phyloP scores from a whole-genome alignment of 2,329 filamentous ascomycete genomes.

The Cyclaneusma minus region DNA sequence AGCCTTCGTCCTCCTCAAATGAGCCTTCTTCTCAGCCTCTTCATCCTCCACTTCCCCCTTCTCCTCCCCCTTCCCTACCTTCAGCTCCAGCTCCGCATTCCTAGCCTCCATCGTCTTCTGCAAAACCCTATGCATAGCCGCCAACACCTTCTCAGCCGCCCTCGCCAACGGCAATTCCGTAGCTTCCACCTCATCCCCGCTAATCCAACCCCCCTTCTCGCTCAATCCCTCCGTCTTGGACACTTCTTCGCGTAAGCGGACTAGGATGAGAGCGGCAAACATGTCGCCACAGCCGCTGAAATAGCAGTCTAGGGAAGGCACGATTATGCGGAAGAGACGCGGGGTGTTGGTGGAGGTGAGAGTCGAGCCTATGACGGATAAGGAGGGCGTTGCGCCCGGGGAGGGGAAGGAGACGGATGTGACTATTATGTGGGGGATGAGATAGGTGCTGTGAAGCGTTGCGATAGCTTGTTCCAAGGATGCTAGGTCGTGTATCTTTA shows the following conservation, averaged over 20 bases:
- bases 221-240: constrained; percentile 30
- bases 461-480: constrained; percentile 62
- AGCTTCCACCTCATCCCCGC: constrained; percentile 52
- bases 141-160: constrained; percentile 74
- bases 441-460: constrained; percentile 59
- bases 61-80: constrained; percentile 26
- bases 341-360: constrained; percentile 47
- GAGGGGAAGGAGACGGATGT: constrained; percentile 66
- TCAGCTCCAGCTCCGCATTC: constrained; percentile 42
- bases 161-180: constrained; percentile 66
- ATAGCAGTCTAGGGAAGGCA: constrained; percentile 80
- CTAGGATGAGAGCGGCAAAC: constrained; percentile 86
- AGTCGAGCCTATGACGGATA: constrained; percentile 66
- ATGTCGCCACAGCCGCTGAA: constrained; percentile 97
- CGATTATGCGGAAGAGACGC: constrained; percentile 76
- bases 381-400: constrained; percentile 32
- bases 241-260: constrained; percentile 74
- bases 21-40: constrained; percentile 27
- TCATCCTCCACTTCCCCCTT: constrained; percentile 22
- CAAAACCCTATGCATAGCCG: constrained; percentile 82
- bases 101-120: constrained; percentile 50
- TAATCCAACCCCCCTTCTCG: constrained; percentile 53
- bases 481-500: constrained; percentile 62
- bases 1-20: constrained; percentile 64
- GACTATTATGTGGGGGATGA: constrained; percentile 78